Conservation (phyloP, 345 rosid genomes). For the Populus euphratica region DNA sequence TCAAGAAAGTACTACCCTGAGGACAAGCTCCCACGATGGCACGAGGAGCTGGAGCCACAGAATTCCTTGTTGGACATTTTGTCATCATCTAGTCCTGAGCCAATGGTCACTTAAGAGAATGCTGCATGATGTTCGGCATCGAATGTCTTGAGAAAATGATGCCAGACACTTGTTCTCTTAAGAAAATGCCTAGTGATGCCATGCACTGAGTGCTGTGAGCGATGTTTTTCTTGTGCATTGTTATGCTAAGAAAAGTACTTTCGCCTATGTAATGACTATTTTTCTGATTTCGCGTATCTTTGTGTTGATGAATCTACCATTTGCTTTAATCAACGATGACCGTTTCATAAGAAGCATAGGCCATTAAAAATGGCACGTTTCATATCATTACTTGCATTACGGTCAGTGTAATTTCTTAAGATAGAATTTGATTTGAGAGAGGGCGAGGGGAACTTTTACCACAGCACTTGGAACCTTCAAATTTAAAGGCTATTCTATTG, state of each 20-base stretch:
- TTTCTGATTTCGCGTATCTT: background rate
- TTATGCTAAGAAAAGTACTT: background rate
- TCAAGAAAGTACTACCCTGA: slow-evolving; percentile 85
- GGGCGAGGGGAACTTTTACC: background rate
- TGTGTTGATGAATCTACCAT: background rate
- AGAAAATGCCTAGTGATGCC: background rate
- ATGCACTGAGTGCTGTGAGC: background rate
- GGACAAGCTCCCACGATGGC: slow-evolving; percentile 81
- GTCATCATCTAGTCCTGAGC: slow-evolving; percentile 60
- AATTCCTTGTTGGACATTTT: slow-evolving; percentile 72
- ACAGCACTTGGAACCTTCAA: background rate
- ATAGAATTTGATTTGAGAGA: background rate
- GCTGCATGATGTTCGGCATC: background rate
- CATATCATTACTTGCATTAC: background rate
- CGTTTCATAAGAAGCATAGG: background rate
- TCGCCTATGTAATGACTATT: background rate
- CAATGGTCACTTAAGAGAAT: slow-evolving; percentile 41
- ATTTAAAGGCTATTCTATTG: background rate
- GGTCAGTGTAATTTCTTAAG: background rate
- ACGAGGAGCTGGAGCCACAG: slow-evolving; percentile 79
- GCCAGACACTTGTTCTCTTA: background rate
- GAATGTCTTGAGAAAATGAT: background rate
- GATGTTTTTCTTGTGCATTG: background rate
- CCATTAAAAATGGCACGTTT: background rate
- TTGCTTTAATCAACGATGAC: background rate